A percentile compares a stretch with the other conserved stretches of the same genome.
Conservation (phyloP, 345 rosid species). For the Reutealis trisperma region DNA sequence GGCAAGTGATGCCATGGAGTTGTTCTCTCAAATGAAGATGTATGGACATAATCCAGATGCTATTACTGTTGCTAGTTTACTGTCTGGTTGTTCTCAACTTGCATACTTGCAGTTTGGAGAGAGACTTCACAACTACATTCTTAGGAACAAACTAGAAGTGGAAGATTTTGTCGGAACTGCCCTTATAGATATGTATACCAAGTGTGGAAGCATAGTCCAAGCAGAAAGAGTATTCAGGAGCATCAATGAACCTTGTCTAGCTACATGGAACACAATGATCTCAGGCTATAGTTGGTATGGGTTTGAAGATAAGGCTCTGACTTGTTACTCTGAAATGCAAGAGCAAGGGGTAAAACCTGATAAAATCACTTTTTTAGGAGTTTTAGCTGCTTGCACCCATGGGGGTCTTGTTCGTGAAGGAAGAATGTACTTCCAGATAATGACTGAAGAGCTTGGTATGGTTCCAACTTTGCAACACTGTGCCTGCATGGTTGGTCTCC, state of each 20-base stretch:
- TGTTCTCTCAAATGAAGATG: constrained; percentile 58
- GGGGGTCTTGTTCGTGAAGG: constrained; percentile 73
- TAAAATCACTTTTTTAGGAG: constrained; percentile 72
- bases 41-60: constrained; percentile 54
- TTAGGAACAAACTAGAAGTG: constrained; percentile 48
- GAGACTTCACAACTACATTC: constrained; percentile 56
- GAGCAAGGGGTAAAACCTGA: constrained; percentile 59
- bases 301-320: constrained; percentile 53
- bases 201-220: constrained; percentile 58
- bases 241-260: constrained; percentile 53
- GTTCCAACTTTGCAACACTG: constrained; percentile 66
- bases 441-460: constrained; percentile 56
- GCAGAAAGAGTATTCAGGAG: constrained; percentile 64
- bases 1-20: constrained; percentile 50
- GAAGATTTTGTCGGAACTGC: constrained; percentile 80
- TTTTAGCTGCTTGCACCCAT: constrained; percentile 71
- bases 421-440: constrained; percentile 49
- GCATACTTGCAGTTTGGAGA: constrained; percentile 60
- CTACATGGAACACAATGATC: constrained; percentile 79
- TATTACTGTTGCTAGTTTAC: constrained; percentile 61
- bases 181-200: constrained; percentile 76
- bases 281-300: constrained; percentile 72
- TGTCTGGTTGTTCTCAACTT: constrained; percentile 73
- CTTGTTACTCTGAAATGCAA: constrained; percentile 48
- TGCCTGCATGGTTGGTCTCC: constrained; percentile 71